phyloP scores from a whole-genome alignment of 441 rosid species.

The Erodium trifolium region DNA sequence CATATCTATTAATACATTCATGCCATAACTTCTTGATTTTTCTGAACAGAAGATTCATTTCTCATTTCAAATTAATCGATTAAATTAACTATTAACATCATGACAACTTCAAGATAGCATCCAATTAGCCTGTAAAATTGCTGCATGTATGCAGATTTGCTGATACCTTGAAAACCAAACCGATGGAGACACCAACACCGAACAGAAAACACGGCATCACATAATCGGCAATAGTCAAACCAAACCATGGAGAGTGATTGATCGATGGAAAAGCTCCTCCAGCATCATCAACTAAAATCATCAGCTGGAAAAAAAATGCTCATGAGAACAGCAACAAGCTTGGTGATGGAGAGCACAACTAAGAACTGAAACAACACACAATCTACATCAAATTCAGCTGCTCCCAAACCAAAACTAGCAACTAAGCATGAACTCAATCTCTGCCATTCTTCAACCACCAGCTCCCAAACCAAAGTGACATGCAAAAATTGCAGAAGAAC shows the following conservation, averaged over 20 bases:
- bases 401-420: background rate
- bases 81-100: background rate
- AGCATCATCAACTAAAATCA: constrained; percentile 58
- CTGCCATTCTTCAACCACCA: too few relatives aligned
- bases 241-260: constrained; percentile 59
- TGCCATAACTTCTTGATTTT: background rate
- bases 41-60: background rate
- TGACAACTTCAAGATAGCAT: background rate
- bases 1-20: background rate
- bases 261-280: constrained; percentile 56
- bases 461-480: too few relatives aligned
- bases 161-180: constrained; percentile 41
- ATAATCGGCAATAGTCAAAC: constrained; percentile 49
- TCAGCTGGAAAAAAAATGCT: constrained; percentile 30
- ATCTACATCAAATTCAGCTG: background rate
- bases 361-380: background rate
- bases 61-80: background rate
- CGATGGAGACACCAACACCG: constrained; percentile 46
- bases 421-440: too few relatives aligned
- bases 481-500: background rate
- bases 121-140: background rate
- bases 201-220: constrained; percentile 61
- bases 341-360: background rate
- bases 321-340: background rate
- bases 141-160: background rate